Percentiles rank a stretch among this genome's conserved stretches.
These are phyloP conservation scores for Pseudogymnoascus verrucosus DNA, from an alignment of 2,329 filamentous ascomycete genomes.

Conservation along the genomic window DNA sequence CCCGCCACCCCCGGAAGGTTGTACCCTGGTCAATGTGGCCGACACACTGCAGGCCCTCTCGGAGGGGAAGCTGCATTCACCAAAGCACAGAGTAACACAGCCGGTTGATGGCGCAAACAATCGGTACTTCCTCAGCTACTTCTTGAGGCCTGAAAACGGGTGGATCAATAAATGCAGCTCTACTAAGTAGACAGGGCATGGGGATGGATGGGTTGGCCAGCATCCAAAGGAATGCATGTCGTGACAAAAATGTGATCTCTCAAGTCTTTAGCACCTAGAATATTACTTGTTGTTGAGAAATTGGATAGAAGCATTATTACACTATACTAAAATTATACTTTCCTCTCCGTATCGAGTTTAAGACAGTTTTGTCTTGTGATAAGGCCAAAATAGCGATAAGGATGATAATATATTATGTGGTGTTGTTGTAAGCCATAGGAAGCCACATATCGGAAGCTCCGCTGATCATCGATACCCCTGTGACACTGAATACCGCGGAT, in stretches of 20 bases:
- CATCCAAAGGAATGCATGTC: not conserved
- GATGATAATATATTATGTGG: not conserved
- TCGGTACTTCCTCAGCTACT: constrained; percentile 23
- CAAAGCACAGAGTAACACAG: constrained; percentile 22
- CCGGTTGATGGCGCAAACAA: constrained; percentile 20
- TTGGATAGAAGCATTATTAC: not conserved
- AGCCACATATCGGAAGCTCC: not conserved
- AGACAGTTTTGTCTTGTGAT: not conserved
- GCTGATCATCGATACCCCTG: not conserved
- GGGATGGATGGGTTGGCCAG: not conserved
- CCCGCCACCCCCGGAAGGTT: constrained; percentile 14
- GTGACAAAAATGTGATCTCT: not conserved
- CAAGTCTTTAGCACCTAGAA: not conserved
- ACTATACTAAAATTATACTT: not conserved
- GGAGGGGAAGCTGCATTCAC: constrained; percentile 20
- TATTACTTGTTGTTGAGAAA: not conserved
- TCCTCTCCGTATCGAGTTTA: not conserved
- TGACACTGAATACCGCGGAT: not conserved
- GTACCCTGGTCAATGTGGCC: constrained; percentile 23
- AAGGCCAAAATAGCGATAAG: not conserved
- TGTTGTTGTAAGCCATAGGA: not conserved
- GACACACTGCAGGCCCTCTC: constrained; percentile 21
- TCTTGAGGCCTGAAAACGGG: constrained; percentile 20
- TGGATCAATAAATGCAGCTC: constrained; percentile 16
- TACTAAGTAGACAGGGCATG: constrained; percentile 1